A percentile compares a stretch with the other conserved stretches of the same genome.
Evolutionary conservation across 2,329 filamentous ascomycete species (phyloP).

Genomic region (Cylindrodendrum hubeiense): DNA sequence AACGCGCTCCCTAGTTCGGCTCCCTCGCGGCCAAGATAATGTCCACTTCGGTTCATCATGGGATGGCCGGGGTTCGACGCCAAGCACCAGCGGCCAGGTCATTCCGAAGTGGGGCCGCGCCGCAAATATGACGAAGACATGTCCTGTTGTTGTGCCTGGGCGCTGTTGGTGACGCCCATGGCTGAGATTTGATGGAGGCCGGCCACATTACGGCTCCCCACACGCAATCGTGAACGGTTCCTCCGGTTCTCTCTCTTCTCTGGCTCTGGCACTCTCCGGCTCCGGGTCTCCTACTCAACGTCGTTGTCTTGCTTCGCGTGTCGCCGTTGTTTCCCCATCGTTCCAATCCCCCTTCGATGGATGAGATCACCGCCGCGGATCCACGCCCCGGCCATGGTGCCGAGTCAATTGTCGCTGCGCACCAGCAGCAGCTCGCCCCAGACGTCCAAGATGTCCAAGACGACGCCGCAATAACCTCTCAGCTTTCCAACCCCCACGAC

Average conservation of each 20-base stretch:
- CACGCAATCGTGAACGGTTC: conserved; percentile 28
- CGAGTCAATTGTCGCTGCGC: conserved; percentile 26
- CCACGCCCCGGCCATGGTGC: conserved; percentile 36
- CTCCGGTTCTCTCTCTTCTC: conserved; percentile 14
- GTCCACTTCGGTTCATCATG: background rate
- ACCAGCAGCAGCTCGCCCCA: conserved; percentile 16
- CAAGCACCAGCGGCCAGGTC: conserved; percentile 34
- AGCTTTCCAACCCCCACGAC: conserved; percentile 13
- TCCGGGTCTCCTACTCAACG: conserved; percentile 5
- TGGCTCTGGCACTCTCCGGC: conserved; percentile 12
- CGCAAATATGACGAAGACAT: conserved; percentile 34
- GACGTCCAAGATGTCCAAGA: conserved; percentile 10
- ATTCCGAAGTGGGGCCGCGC: conserved; percentile 32
- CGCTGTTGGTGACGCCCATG: conserved; percentile 19
- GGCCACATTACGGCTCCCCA: conserved; percentile 30
- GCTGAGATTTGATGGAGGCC: conserved; percentile 6
- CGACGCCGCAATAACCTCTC: conserved; percentile 22
- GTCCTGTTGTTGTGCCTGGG: conserved; percentile 32
- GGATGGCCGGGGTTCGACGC: conserved; percentile 17
- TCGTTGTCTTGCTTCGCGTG: background rate
- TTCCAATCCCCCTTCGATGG: conserved; percentile 41
- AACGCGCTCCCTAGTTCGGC: background rate
- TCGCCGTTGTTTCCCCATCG: conserved; percentile 31
- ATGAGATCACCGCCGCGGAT: conserved; percentile 44
- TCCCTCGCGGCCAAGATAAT: background rate